These are phyloP conservation scores for Rhizophagus clarus DNA, from an alignment of 192 early-diverging fungal genomes.

Conservation along the genomic window DNA sequence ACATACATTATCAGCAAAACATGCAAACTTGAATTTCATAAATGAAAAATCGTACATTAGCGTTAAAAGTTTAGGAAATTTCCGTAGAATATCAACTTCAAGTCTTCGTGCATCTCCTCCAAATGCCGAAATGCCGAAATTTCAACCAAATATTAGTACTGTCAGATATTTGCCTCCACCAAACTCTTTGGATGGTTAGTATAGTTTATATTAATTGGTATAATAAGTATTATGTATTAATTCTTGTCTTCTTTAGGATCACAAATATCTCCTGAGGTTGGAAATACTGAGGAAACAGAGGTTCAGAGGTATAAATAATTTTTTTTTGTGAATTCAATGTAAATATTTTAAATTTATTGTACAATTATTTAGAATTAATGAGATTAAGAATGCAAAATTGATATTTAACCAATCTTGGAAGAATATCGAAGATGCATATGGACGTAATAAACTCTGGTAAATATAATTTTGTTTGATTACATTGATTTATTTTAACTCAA, in stretches of 20 bases:
- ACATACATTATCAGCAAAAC: background rate
- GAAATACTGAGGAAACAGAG: background rate
- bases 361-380: conserved; percentile 37
- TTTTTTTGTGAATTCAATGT: background rate
- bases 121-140: background rate
- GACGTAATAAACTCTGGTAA: conserved; percentile 51
- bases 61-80: background rate
- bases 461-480: background rate
- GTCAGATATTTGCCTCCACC: background rate
- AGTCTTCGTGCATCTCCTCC: background rate
- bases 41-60: background rate
- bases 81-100: background rate
- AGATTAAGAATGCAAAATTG: conserved; percentile 62
- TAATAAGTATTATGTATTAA: background rate
- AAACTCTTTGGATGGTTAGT: background rate
- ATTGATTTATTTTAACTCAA: background rate
- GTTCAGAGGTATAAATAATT: background rate
- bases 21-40: background rate
- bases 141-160: background rate
- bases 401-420: conserved; percentile 65
- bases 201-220: background rate
- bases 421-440: conserved; percentile 55
- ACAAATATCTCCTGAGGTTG: background rate
- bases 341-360: background rate
- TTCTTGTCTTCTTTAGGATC: background rate